Percentiles rank a stretch among this genome's conserved stretches.
Conservation (phyloP, 2,329 filamentous ascomycete genomes). For the Thermothelomyces thermophilus region DNA sequence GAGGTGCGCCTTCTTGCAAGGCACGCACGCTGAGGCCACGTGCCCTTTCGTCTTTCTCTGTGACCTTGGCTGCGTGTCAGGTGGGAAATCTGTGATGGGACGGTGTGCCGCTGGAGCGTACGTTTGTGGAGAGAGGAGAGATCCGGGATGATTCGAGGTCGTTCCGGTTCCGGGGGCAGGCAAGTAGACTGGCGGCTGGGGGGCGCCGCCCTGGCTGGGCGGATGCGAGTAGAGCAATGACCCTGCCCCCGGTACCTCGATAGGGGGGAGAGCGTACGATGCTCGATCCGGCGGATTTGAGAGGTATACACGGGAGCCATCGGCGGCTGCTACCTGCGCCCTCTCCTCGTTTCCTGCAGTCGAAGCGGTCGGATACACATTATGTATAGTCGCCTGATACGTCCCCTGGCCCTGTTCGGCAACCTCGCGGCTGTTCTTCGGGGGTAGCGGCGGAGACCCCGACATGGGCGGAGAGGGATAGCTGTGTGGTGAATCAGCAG, state of each 20-base stretch:
- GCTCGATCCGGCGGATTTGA: slow-evolving; percentile 35
- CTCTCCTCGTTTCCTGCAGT: slow-evolving; percentile 34
- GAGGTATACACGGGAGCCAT: slow-evolving; percentile 32
- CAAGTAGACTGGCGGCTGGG: slow-evolving; percentile 28
- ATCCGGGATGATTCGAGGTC: slow-evolving; percentile 25
- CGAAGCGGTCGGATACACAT: slow-evolving; percentile 43
- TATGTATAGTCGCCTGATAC: slow-evolving; percentile 42
- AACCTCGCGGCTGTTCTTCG: slow-evolving; percentile 52
- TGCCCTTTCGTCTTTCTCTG: slow-evolving; percentile 70
- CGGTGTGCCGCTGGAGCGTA: slow-evolving; percentile 28
- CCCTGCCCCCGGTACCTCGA: slow-evolving; percentile 32
- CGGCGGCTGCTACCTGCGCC: slow-evolving; percentile 24
- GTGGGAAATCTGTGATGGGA: slow-evolving; percentile 36
- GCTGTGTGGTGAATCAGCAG: slow-evolving; percentile 50
- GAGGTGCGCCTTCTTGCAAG: slow-evolving; percentile 79
- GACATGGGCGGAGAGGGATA: slow-evolving; percentile 72
- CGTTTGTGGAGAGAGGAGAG: slow-evolving; percentile 30
- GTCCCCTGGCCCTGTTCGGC: slow-evolving; percentile 47
- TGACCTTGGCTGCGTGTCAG: slow-evolving; percentile 51
- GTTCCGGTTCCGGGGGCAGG: slow-evolving; percentile 16
- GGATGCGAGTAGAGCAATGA: slow-evolving; percentile 31
- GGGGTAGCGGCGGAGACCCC: slow-evolving; percentile 57
- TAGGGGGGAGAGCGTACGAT: slow-evolving; percentile 35
- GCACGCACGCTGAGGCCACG: slow-evolving; percentile 77
- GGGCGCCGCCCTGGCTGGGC: slow-evolving; percentile 25